Evolutionary conservation across 345 rosid genomes (phyloP), one percentile per base, ranked within the genome.

Genomic region (Erodium maritimum): DNA sequence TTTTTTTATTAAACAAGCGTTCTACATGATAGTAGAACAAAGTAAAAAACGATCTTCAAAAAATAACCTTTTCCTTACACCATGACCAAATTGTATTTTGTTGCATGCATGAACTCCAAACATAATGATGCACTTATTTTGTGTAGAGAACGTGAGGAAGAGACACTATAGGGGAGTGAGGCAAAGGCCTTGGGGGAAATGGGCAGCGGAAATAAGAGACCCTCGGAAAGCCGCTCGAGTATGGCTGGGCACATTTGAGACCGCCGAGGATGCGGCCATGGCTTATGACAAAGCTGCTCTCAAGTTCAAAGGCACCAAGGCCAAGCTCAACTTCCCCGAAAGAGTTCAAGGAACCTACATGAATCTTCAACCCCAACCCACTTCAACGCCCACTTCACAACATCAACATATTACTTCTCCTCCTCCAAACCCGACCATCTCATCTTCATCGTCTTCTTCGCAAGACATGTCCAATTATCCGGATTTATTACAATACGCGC

Each of bases 151-250:
- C 50, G 60, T 79, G 45, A 76, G 85, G 71, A 82, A 60, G 70
- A 76, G 80, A 55, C 95, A 87, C 61, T 91, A 91, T 64, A 82
- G 97, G 67, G 99, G 99, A 65, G 97, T 93, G 11, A 79, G 99
- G 70, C 99, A 87, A 67, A 81, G 99, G 60, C 96, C 96, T 21
- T 93, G 99, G 99, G 99, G 99, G 0, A 93, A 90, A 76, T 93
- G 99, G 99, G 97, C 99, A 0, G 97, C 99, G 0, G 99, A 93
- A 69, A 93, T 93, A 13, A 79, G 99, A 14, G 94, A 93, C 65
- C 99, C 99, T 0, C 69, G 78, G 60, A 93, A 89, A 69, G 95
- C 91, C 55, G 84, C 82, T 7, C 79, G 99, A 57, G 85, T 81
- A 3, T 93, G 99, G 99, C 83, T 93, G 9, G 99, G 99, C 53